Base-by-base conservation (phyloP, 805 yeast genomes). In the Kockiozyma suomiensis region DNA sequence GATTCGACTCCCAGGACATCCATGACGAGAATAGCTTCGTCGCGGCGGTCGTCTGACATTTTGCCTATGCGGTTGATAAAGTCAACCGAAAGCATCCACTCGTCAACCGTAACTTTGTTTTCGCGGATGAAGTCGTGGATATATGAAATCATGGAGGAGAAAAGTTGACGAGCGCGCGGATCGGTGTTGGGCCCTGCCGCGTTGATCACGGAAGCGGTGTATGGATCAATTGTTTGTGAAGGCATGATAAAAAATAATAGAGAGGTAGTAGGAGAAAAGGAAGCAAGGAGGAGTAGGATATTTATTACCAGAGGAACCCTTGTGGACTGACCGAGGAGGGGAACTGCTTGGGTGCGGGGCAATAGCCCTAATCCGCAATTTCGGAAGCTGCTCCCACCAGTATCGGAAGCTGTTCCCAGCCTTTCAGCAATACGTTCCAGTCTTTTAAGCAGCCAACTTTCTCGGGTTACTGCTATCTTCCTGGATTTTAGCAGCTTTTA, bases 1-100 rank as follows among this genome's bases (percentile, higher is more conserved):
- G 70, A 71, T 61, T 70, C 74, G 41, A 73, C 60, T 8, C 75
- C 75, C 17, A 73, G 50, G 13, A 72, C 74, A 64, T 73, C 75
- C 17, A 71, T 68, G 33, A 73, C 74, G 17, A 73, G 63, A 40
- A 73, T 73, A 26, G 70, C 73, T 57, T 73, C 75, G 50, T 71
- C 66, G 61, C 75, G 68, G 33, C 53, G 65, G 1, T 58, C 68
- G 59, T 70, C 68, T 17, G 73, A 68, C 68, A 70, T 72, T 49
- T 73, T 71, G 13, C 75, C 75, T 41, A 72, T 70, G 35, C 69
- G 56, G 61, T 70, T 73, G 50, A 73, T 51, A 50, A 73, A 66
- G 21, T 69, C 68, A 37, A 72, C 70, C 15, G 70, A 74, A 58
- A 61, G 62, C 60, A 70, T 48, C 74, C 75, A 73, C 57, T 73